These are phyloP conservation scores for Peronospora farinosa DNA, from an alignment of 352 stramenopile genomes.

Conservation along the genomic window DNA sequence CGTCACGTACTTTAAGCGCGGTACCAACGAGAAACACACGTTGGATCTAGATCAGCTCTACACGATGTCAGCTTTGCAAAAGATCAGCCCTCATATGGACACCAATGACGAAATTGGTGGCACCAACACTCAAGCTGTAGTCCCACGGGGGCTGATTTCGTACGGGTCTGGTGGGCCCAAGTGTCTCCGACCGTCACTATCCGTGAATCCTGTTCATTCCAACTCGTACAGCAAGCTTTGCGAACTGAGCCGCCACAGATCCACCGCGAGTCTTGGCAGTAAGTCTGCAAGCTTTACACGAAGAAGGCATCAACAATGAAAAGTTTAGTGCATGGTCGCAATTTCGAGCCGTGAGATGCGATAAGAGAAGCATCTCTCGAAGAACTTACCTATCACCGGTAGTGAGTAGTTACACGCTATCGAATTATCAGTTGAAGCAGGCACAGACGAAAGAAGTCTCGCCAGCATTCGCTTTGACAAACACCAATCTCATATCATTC, in stretches of 20 bases:
- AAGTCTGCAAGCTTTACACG: slow-evolving; percentile 8
- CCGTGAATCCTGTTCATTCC: slow-evolving; percentile 13
- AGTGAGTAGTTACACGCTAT: background rate
- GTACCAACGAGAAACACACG: slow-evolving; percentile 24
- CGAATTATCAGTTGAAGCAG: slow-evolving; percentile 4
- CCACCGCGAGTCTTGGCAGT: slow-evolving; percentile 10
- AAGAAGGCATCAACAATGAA: slow-evolving; percentile 24
- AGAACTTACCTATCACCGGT: background rate
- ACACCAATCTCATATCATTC: background rate
- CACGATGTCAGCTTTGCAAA: slow-evolving; percentile 10
- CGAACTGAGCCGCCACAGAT: slow-evolving; percentile 25
- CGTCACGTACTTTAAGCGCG: slow-evolving; percentile 31
- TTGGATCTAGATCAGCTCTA: slow-evolving; percentile 31
- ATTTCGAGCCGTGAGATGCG: slow-evolving; percentile 2
- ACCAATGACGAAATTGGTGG: slow-evolving; percentile 3
- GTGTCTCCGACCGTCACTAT: slow-evolving; percentile 13
- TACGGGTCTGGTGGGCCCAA: slow-evolving; percentile 11
- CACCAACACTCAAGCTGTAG: slow-evolving; percentile 1
- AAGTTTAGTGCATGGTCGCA: slow-evolving; percentile 12
- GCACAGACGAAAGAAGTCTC: slow-evolving; percentile 3
- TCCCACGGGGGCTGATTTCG: slow-evolving; percentile 1
- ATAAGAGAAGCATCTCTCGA: no score
- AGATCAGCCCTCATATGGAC: slow-evolving; percentile 4
- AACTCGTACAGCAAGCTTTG: slow-evolving; percentile 22
- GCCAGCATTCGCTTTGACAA: slow-evolving; percentile 1